Conservation (phyloP, 768 basidiomycete species). For the Boletales sp. region DNA sequence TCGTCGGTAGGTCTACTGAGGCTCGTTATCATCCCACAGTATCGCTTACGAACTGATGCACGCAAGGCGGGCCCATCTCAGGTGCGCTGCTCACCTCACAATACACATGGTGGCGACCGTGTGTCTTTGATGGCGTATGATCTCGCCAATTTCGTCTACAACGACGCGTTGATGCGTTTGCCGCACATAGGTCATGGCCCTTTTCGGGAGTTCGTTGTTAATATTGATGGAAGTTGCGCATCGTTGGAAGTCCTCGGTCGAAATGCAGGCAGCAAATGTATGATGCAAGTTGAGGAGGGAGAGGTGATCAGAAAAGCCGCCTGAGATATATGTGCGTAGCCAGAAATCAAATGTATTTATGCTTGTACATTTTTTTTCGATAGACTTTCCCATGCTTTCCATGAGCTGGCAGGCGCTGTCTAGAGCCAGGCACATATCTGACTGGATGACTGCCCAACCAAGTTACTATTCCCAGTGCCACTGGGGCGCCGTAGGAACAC, state of each 20-base stretch:
- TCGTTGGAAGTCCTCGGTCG: not conserved
- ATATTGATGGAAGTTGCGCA: conserved; percentile 4
- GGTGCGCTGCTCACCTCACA: conserved; percentile 51
- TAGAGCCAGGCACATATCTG: no score
- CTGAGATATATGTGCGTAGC: no score
- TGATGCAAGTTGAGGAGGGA: not conserved
- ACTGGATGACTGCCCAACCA: no score
- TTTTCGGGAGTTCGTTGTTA: conserved; percentile 2
- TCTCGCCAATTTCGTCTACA: not conserved
- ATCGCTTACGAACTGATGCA: not conserved
- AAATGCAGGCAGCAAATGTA: not conserved
- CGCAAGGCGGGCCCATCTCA: conserved; percentile 51
- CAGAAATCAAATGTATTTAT: no score
- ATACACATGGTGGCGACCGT: conserved; percentile 56
- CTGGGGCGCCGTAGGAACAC: no score
- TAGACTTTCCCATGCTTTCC: no score
- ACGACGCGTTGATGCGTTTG: not conserved
- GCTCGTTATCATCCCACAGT: not conserved
- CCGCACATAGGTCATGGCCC: not conserved
- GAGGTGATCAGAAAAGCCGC: no score
- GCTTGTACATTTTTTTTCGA: no score
- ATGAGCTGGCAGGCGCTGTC: no score
- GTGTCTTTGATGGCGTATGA: conserved; percentile 45
- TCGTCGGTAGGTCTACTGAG: conserved; percentile 12
- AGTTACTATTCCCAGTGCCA: no score